A percentile compares a stretch with the other conserved stretches of the same genome.
Conservation (phyloP, 108 stramenopile genomes). For the Pseudonitzschia pungens region DNA sequence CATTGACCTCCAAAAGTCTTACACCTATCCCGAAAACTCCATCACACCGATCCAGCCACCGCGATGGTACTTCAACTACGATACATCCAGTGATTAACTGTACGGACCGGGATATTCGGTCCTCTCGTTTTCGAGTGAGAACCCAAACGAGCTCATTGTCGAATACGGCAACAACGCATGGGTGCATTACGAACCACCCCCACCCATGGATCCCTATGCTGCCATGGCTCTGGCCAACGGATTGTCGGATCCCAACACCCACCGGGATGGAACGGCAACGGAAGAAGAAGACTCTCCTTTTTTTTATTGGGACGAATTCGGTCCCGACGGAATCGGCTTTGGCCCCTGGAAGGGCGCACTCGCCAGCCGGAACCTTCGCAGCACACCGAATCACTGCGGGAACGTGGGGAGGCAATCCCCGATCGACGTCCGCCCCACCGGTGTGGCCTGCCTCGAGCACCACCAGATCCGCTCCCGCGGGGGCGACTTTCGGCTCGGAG, state of each 20-base stretch:
- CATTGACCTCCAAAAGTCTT: too few relatives aligned
- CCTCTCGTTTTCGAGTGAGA: slow-evolving; percentile 1
- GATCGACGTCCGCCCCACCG: slow-evolving; percentile 63
- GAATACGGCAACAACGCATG: slow-evolving; percentile 51
- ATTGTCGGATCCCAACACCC: background rate
- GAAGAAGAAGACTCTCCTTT: background rate
- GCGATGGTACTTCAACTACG: slow-evolving; percentile 54
- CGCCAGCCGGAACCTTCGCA: slow-evolving; percentile 17
- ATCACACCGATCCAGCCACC: slow-evolving; percentile 15
- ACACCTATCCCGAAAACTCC: slow-evolving; percentile 25
- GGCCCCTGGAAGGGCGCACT: slow-evolving; percentile 49
- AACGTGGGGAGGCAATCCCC: slow-evolving; percentile 63
- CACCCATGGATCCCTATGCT: background rate
- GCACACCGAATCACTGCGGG: slow-evolving; percentile 36
- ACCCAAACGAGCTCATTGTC: slow-evolving; percentile 4
- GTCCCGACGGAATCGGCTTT: slow-evolving; percentile 22
- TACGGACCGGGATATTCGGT: slow-evolving; percentile 53
- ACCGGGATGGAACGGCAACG: background rate
- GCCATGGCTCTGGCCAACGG: background rate
- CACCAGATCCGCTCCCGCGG: slow-evolving; percentile 47
- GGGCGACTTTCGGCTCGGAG: slow-evolving; percentile 43
- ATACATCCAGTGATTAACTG: slow-evolving; percentile 12
- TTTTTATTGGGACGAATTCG: slow-evolving; percentile 57
- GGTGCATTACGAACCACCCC: slow-evolving; percentile 7
- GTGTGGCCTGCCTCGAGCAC: slow-evolving; percentile 49